Evolutionary conservation across 805 yeast genomes (phyloP), one percentile per base, ranked within the genome.

Genomic region (Lipomyces sp.): DNA sequence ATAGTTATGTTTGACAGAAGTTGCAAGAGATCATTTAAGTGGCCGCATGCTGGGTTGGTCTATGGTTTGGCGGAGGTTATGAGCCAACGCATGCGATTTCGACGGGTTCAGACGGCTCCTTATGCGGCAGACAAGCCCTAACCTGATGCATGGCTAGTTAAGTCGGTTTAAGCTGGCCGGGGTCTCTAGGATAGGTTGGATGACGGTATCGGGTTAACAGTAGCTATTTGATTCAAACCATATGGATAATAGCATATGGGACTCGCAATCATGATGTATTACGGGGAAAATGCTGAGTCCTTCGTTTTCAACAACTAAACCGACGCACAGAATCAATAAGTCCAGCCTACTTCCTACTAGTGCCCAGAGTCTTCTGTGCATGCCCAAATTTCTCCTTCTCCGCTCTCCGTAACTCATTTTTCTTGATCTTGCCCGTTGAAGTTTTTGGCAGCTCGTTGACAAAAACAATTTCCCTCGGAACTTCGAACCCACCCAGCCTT

Each of bases 381-480:
- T 4, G 24, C 48, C n/a, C 48, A 8, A 42, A 18, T 18, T 18
- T n/a, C 4, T 8, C 11, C 48, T 32, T 55, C 24, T 13, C 64
- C 7, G 50, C 39, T 30, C 76, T 76, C 33, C 79, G 67, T n/a
- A 77, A 67, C 15, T 77, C 77, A 39, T 73, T 73, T 67, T 77
- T 77, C 53, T 73, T 72, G 8, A 77, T 73, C 70, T 77, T 77
- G 11, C 80, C 80, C 2, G 80, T 77, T n/a, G 79, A 74, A 5
- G 80, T 77, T 69, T 77, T 76, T 15, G 80, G 80, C 35, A 77
- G 65, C 57, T 65, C 73, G 2, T 71, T 69, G 8, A 77, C 75
- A 32, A 77, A 66, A 15, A 60, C 65, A 45, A 69, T 57, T 57
- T 69, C 71, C 64, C 71, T 70, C 8, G 80, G 80, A 6, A 77